Evolutionary conservation across 805 yeast species (phyloP), one percentile per base, ranked within the genome.

Genomic region (Teunomyces gatunensis): DNA sequence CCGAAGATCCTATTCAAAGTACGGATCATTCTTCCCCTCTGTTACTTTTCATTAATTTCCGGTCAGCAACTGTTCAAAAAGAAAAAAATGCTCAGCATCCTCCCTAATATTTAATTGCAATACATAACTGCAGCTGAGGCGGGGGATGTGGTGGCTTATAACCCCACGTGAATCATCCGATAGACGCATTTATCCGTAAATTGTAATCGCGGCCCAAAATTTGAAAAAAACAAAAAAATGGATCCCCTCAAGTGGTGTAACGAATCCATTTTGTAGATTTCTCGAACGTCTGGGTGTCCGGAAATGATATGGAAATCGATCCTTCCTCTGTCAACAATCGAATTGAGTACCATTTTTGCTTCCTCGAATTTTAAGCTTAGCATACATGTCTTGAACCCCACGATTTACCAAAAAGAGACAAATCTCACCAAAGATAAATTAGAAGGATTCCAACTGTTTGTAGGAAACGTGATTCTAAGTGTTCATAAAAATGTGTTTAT

Each of bases 301-400:
- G 57, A 42, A 61, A 69, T 15, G 71, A 69, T 29, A 55, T 53
- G 52, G 59, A 57, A 33, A 62, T 63, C 32, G 57, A 55, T 56
- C 65, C 68, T 3, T 73, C 73, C 2, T 71, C 68, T 40, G 71
- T 68, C 49, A 60, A 64, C n/a, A 6, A 29, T 9, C 25, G 34
- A 39, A 9, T 13, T 13, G 6, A 70, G 51, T 7, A 70, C 59
- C 5, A 45, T 37, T 42, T 64, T 72, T 12, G 68, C 64, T 36
- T 54, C 48, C 1, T 53, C 46, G 10, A 63, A 49, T n/a, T 32
- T 46, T 6, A 55, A 49, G 23, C 45, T 54, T 13, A 25, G 42
- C 10, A 17, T 52, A 21, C 37, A 45, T 11, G 34, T 54, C 12
- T 20, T 47, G 9, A 51, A 45, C 23, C 44, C 46, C 9, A 44